Evolutionary conservation across 2,329 filamentous ascomycete genomes (phyloP).

Genomic region (Hawksworthiomyces lignivorus): DNA sequence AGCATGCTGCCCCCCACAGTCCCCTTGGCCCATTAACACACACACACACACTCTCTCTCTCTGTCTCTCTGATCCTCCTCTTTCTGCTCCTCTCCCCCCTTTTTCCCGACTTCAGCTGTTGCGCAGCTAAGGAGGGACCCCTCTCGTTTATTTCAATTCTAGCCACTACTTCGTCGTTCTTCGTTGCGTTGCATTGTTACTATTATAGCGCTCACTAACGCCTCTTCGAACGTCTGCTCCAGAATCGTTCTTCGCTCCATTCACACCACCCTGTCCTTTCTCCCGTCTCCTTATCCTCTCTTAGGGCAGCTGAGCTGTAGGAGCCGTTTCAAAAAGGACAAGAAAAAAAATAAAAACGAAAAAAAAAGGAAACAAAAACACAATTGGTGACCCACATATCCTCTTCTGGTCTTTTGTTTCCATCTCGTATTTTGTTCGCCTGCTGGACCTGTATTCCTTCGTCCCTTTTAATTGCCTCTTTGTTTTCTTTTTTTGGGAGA

Average conservation of each 20-base stretch:
- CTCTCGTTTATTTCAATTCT: background rate
- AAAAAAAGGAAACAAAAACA: background rate
- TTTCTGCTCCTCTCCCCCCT: too few species aligned
- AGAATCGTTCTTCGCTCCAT: constrained; percentile 6
- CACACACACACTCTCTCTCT: too few species aligned
- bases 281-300: constrained; percentile 1
- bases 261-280: background rate
- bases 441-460: too few species aligned
- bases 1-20: too few species aligned
- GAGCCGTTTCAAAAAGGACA: constrained; percentile 9
- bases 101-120: too few species aligned
- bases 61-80: too few species aligned
- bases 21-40: too few species aligned
- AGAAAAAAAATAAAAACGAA: constrained; percentile 1
- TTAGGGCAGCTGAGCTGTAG: constrained; percentile 16
- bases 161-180: constrained; percentile 1
- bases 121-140: constrained; percentile 7
- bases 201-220: constrained; percentile 1
- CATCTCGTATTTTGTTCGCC: too few species aligned
- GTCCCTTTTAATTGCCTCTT: too few species aligned
- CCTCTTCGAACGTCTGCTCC: constrained; percentile 3
- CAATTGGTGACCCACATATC: too few species aligned
- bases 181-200: constrained; percentile 4
- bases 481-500: too few species aligned
- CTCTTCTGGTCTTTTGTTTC: too few species aligned